phyloP scores from a whole-genome alignment of 2,329 filamentous ascomycete genomes.

The Botrytis paeoniae region DNA sequence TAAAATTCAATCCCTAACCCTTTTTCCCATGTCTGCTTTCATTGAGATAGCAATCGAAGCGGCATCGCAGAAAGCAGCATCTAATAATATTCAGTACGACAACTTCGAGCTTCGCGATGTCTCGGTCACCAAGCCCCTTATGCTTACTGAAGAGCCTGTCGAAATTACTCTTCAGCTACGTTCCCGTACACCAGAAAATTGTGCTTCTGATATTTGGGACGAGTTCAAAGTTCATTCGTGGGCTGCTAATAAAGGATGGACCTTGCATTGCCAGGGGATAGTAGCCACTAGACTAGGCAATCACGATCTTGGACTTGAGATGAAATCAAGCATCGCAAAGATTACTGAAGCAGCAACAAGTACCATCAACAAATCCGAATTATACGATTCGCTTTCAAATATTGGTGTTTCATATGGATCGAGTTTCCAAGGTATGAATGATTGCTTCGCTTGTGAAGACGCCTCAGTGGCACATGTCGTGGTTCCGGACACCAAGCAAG shows the following conservation, averaged over 20 bases:
- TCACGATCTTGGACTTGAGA: not conserved
- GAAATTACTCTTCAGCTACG: constrained; percentile 51
- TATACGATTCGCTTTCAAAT: constrained; percentile 9
- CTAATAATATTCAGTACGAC: constrained; percentile 39
- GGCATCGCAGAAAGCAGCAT: constrained; percentile 18
- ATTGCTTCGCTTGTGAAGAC: constrained; percentile 16
- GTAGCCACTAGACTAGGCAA: not conserved
- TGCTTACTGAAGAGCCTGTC: constrained; percentile 39
- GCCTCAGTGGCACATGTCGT: constrained; percentile 1
- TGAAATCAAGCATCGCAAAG: not conserved
- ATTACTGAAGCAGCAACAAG: not conserved
- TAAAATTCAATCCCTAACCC: constrained; percentile 43
- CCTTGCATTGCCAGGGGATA: constrained; percentile 52
- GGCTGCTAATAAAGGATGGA: constrained; percentile 26
- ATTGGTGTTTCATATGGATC: constrained; percentile 50
- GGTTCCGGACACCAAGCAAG: constrained; percentile 21
- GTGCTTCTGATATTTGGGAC: constrained; percentile 10
- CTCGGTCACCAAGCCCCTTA: constrained; percentile 11
- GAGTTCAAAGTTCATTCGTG: constrained; percentile 20
- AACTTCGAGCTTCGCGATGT: constrained; percentile 25
- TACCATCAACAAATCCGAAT: constrained; percentile 11
- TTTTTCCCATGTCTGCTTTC: constrained; percentile 37
- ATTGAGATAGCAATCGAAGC: constrained; percentile 38
- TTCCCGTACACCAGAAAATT: constrained; percentile 43
- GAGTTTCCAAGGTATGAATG: constrained; percentile 40